phyloP scores from a whole-genome alignment of 2,329 filamentous ascomycete genomes.

The Magnaporthiopsis incrustans region DNA sequence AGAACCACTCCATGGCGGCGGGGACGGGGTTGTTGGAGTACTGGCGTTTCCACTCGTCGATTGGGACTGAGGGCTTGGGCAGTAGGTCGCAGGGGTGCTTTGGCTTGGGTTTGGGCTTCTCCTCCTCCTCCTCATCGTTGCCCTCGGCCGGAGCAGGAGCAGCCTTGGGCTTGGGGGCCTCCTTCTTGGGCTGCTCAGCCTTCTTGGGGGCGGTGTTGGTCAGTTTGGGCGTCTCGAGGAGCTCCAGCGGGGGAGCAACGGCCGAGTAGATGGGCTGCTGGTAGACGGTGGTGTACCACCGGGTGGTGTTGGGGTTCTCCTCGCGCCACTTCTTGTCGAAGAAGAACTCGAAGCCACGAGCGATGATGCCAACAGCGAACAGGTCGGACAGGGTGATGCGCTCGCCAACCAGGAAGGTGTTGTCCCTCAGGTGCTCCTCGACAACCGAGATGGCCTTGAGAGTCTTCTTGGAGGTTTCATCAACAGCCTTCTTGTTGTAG shows the following conservation, averaged over 20 bases:
- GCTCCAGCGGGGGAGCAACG: conserved; percentile 65
- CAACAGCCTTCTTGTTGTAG: conserved; percentile 98
- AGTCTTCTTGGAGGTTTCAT: conserved; percentile 65
- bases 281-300: conserved; percentile 92
- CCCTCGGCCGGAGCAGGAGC: conserved; percentile 31
- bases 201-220: conserved; percentile 68
- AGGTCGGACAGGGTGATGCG: conserved; percentile 94
- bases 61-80: conserved; percentile 66
- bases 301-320: conserved; percentile 75
- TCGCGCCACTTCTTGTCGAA: conserved; percentile 85
- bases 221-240: conserved; percentile 75
- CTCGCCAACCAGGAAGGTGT: conserved; percentile 97
- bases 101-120: conserved; percentile 60
- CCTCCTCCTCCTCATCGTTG: conserved; percentile 40
- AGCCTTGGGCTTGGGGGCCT: conserved; percentile 25
- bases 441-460: conserved; percentile 62
- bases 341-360: conserved; percentile 87
- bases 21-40: conserved; percentile 94
- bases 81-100: conserved; percentile 94
- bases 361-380: conserved; percentile 70
- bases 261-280: conserved; percentile 87
- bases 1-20: conserved; percentile 92
- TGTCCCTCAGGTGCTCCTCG: conserved; percentile 80
- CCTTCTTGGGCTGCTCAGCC: conserved; percentile 60
- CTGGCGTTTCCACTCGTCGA: conserved; percentile 98